Conservation (phyloP, 2,329 filamentous ascomycete species). For the Cordyceps cateniannulata region DNA sequence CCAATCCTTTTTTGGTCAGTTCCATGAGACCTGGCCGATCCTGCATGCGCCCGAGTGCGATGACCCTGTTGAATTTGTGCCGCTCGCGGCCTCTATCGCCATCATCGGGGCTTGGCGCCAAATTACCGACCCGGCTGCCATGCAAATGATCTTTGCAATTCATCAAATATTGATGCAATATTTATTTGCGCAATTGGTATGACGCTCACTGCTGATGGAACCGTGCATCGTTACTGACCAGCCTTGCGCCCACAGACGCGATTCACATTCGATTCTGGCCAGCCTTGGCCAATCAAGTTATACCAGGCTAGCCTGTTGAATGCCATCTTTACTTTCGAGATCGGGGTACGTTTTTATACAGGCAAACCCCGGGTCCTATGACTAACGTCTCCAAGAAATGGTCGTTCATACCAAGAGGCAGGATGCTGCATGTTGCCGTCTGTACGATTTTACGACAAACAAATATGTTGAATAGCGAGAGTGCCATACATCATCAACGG, state of each 20-base stretch:
- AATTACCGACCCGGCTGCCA: slow-evolving; percentile 16
- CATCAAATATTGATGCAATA: slow-evolving; percentile 10
- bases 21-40: slow-evolving; percentile 36
- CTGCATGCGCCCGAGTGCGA: slow-evolving; percentile 32
- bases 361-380: neutral
- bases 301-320: slow-evolving; percentile 7
- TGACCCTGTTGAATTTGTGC: slow-evolving; percentile 21
- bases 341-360: neutral
- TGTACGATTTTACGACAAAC: slow-evolving; percentile 28
- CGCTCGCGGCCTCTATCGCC: slow-evolving; percentile 23
- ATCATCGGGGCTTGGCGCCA: slow-evolving; percentile 35
- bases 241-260: neutral
- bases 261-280: slow-evolving; percentile 7
- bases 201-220: neutral
- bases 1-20: slow-evolving; percentile 30
- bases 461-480: slow-evolving; percentile 30
- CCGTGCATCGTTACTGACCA: neutral
- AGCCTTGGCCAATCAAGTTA: slow-evolving; percentile 4
- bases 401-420: slow-evolving; percentile 24
- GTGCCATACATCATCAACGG: slow-evolving; percentile 28
- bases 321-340: slow-evolving; percentile 10
- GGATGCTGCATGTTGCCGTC: slow-evolving; percentile 29
- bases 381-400: slow-evolving; percentile 22
- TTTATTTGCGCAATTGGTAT: slow-evolving; percentile 7
- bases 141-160: slow-evolving; percentile 8